These are phyloP conservation scores for Populus tomentosa DNA, from an alignment of 441 rosid species.

Conservation along the genomic window DNA sequence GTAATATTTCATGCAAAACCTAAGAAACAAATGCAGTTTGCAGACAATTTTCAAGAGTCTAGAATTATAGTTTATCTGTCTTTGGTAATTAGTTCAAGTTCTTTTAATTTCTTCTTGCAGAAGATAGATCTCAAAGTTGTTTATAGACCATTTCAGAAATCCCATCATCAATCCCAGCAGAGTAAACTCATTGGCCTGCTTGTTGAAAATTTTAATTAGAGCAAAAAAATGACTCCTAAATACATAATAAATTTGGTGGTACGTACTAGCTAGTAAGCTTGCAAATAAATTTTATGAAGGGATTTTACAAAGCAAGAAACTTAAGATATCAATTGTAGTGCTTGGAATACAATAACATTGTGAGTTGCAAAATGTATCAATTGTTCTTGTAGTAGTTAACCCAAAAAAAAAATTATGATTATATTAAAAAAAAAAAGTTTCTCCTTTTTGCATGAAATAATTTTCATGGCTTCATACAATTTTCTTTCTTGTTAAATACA, in stretches of 20 bases:
- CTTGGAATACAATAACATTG: background rate
- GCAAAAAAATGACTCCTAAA: background rate
- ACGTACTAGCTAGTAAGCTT: too few relatives aligned
- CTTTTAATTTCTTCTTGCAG: background rate
- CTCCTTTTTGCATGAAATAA: background rate
- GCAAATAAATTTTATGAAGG: background rate
- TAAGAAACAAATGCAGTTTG: background rate
- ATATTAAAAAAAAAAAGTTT: too few relatives aligned
- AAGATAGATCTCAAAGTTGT: background rate
- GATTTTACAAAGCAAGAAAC: background rate
- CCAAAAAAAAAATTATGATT: too few relatives aligned
- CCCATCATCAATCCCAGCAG: too few relatives aligned
- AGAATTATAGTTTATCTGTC: background rate
- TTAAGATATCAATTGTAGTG: background rate
- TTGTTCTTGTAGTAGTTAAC: background rate
- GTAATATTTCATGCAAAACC: conserved; percentile 22
- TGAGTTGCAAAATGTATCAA: background rate
- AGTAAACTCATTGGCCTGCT: background rate
- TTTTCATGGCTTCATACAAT: background rate
- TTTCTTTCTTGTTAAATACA: background rate
- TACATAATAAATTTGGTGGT: too few relatives aligned
- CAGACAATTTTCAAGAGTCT: background rate
- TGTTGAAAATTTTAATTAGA: background rate
- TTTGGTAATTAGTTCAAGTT: background rate
- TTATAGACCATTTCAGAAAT: too few relatives aligned